Percentiles rank a stretch among this genome's conserved stretches.
These are phyloP conservation scores for Trichoderma sp. DNA, from an alignment of 2,329 filamentous ascomycete species.

Conservation along the genomic window DNA sequence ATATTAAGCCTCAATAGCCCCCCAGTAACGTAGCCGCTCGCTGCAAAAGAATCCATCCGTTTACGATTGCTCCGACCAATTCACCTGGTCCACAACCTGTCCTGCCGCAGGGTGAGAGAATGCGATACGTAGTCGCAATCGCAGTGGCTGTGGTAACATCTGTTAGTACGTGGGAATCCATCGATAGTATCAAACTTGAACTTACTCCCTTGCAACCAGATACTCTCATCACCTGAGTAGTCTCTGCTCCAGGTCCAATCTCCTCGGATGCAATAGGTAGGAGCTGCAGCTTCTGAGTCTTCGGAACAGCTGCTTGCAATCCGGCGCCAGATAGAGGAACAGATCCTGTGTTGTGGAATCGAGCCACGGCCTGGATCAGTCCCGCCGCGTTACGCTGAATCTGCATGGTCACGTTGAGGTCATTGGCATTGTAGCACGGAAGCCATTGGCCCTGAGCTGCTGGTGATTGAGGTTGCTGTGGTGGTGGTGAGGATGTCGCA, in stretches of 20 bases:
- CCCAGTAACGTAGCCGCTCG: neutral
- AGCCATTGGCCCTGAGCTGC: slow-evolving; percentile 53
- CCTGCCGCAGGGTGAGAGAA: slow-evolving; percentile 70
- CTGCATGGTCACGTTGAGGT: slow-evolving; percentile 75
- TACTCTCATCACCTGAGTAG: slow-evolving; percentile 87
- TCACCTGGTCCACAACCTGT: slow-evolving; percentile 84
- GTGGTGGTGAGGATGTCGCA: slow-evolving; percentile 49
- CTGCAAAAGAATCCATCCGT: neutral
- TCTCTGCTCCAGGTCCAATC: slow-evolving; percentile 73
- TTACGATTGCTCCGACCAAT: slow-evolving; percentile 80
- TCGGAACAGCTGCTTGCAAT: slow-evolving; percentile 91
- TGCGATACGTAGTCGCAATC: slow-evolving; percentile 80
- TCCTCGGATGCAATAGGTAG: slow-evolving; percentile 84
- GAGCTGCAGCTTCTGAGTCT: slow-evolving; percentile 90
- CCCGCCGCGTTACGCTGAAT: slow-evolving; percentile 79
- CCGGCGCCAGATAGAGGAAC: slow-evolving; percentile 70
- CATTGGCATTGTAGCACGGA: slow-evolving; percentile 83
- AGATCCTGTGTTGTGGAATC: slow-evolving; percentile 74
- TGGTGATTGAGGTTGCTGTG: slow-evolving; percentile 36
- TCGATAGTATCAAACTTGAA: slow-evolving; percentile 34
- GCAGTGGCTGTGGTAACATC: slow-evolving; percentile 61
- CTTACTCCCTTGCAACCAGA: slow-evolving; percentile 84
- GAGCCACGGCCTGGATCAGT: slow-evolving; percentile 76
- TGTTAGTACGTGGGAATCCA: neutral
- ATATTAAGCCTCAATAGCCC: slow-evolving; percentile 3